Evolutionary conservation across 306 rosid species (phyloP).

Genomic region (Parietaria judaica): DNA sequence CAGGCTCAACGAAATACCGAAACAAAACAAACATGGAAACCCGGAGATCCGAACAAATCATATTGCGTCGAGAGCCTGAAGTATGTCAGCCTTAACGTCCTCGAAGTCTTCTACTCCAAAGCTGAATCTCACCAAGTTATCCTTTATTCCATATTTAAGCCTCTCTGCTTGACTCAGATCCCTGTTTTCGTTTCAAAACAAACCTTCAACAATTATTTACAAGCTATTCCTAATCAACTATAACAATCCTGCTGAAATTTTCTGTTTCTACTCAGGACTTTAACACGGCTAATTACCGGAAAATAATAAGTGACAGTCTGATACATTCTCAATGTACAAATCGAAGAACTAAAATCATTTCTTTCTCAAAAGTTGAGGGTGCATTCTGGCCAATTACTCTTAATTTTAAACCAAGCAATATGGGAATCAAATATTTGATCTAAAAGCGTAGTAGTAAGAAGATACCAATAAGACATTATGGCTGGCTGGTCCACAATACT

Average conservation of each 20-base stretch:
- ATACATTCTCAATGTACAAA: no score
- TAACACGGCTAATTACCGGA: no score
- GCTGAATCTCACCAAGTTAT: slow-evolving; percentile 95
- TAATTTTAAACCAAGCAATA: no score
- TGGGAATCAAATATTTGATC: not conserved
- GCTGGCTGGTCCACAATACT: slow-evolving; percentile 98
- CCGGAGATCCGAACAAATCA: slow-evolving; percentile 3
- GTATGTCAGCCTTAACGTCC: slow-evolving; percentile 58
- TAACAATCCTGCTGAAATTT: no score
- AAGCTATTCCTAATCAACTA: not conserved
- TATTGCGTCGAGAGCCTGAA: slow-evolving; percentile 60
- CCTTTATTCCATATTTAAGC: slow-evolving; percentile 64
- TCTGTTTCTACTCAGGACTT: no score
- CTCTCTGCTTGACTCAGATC: slow-evolving; percentile 65
- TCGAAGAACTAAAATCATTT: no score
- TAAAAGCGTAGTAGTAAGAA: not conserved
- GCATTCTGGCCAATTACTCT: no score
- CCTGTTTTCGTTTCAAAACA: slow-evolving; percentile 37
- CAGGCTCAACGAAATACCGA: not conserved
- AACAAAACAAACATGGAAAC: not conserved
- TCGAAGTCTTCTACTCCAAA: slow-evolving; percentile 75
- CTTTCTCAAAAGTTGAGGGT: no score
- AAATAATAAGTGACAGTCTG: no score
- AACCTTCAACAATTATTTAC: not conserved
- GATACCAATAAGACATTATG: slow-evolving; percentile 84